Evolutionary conservation across 2,329 filamentous ascomycete genomes (phyloP).

Genomic region (Orbilia brochopaga): DNA sequence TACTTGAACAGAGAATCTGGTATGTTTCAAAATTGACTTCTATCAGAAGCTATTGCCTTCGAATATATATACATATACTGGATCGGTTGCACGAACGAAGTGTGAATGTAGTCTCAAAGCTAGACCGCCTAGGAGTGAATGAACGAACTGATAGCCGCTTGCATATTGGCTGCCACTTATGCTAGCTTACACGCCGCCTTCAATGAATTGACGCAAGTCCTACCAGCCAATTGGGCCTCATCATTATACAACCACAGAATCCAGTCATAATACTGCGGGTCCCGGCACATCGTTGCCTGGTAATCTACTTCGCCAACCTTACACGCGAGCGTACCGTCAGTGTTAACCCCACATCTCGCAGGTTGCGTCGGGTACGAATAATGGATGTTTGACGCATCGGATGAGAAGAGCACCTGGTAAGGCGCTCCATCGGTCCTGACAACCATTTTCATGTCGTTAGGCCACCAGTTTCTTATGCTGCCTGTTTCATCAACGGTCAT

Average conservation of each 20-base stretch:
- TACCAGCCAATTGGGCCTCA: slow-evolving; percentile 9
- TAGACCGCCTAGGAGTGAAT: too few relatives aligned
- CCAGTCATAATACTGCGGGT: slow-evolving; percentile 32
- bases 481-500: not conserved
- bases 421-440: not conserved
- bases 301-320: not conserved
- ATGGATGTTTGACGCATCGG: slow-evolving; percentile 1
- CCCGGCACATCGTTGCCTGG: slow-evolving; percentile 7
- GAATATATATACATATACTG: too few relatives aligned
- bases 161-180: too few relatives aligned
- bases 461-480: slow-evolving; percentile 13
- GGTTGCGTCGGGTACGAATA: not conserved
- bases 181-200: slow-evolving; percentile 7
- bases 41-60: too few relatives aligned
- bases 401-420: slow-evolving; percentile 14
- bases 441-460: slow-evolving; percentile 8
- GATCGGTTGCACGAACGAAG: too few relatives aligned
- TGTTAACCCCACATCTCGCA: slow-evolving; percentile 2
- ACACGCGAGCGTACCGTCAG: slow-evolving; percentile 3
- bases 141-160: too few relatives aligned
- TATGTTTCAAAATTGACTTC: too few relatives aligned
- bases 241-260: slow-evolving; percentile 14
- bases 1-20: too few relatives aligned
- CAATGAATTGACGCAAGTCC: not conserved
- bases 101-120: too few relatives aligned